Base-by-base conservation (phyloP, 208 protist genomes). In the Leishmania martiniquensis region DNA sequence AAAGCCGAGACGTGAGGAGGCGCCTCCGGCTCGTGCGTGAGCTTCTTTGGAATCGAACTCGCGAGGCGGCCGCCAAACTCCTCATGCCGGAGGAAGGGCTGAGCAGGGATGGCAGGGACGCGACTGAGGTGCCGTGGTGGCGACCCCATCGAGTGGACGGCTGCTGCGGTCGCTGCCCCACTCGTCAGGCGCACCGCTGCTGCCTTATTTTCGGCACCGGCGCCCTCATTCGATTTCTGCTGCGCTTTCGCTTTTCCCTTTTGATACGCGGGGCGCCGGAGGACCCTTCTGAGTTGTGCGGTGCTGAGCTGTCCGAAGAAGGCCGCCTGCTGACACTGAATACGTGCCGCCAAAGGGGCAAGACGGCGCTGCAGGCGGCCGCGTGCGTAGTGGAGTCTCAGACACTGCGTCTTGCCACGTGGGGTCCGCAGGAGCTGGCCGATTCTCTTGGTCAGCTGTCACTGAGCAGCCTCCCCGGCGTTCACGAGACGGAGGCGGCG, bases 41-140 rank as follows among this genome's bases (percentile, higher is more conserved):
- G 78, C 72, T 96, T 1, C 45, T 96, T 25, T 93, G 89, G 88
- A 96, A 96, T 66, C 75, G 86, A 85, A 76, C 90, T 68, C 45
- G 73, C 57, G 32, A 80, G 37, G 54, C 73, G 1, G 47, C 52
- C 2, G 57, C 67, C 10, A 60, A 51, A 29, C 2, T 74, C 6
- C 12, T 60, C 34, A 39, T 32, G 67, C 25, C 79, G 1, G 47
- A 45, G 55, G 73, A 78, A 13, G 47, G 45, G 49, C 0, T 20
- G 1, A 32, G 0, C 20, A 34, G 29, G 4, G 74, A 55, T 47
- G 44, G 22, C 12, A 57, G 13, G 44, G 65, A 51, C 52, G 72
- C 39, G 6, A 34, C 37, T 7, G 54, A 32, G 39, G 51, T 60
- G 67, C 65, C 60, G 47, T 83, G 79, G 79, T 78, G 79, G 79